phyloP scores from a whole-genome alignment of 768 basidiomycete species.

The Mrakia hoshinonis region DNA sequence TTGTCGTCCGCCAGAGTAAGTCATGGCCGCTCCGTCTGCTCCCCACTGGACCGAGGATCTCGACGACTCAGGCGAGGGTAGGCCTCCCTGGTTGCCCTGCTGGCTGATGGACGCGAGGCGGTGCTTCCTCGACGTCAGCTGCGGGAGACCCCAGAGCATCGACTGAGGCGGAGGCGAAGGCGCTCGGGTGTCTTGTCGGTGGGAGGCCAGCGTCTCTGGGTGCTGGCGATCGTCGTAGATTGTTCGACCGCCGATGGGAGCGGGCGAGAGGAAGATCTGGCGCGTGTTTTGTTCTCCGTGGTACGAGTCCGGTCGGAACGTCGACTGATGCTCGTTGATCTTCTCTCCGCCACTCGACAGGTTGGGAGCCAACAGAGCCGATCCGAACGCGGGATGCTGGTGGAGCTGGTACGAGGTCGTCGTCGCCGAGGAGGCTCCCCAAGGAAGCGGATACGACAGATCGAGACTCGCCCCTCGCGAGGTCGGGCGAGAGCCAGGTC shows the following conservation, averaged over 20 bases:
- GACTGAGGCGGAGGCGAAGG: neutral
- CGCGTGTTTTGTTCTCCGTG: neutral
- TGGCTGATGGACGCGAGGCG: neutral
- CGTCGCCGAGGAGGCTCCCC: neutral
- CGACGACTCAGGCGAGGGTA: neutral
- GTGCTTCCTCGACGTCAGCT: neutral
- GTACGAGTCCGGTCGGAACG: neutral
- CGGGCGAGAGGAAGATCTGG: too few species aligned
- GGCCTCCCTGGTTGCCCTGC: neutral
- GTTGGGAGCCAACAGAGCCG: neutral
- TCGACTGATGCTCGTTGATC: neutral
- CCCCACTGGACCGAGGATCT: neutral
- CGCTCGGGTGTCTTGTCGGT: neutral
- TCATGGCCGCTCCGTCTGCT: neutral
- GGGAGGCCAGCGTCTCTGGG: neutral
- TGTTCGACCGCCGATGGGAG: too few species aligned
- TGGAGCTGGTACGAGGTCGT: neutral
- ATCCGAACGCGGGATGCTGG: neutral
- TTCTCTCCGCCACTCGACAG: neutral
- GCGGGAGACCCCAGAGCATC: neutral
- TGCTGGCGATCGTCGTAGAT: too few species aligned
- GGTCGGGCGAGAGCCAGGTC: neutral
- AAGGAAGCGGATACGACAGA: slow-evolving; percentile 2
- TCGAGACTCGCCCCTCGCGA: slow-evolving; percentile 12
- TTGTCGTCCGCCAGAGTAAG: neutral